Evolutionary conservation across 441 rosid genomes (phyloP), one percentile per base, ranked within the genome.

Genomic region (Rhodomyrtus psidioides): DNA sequence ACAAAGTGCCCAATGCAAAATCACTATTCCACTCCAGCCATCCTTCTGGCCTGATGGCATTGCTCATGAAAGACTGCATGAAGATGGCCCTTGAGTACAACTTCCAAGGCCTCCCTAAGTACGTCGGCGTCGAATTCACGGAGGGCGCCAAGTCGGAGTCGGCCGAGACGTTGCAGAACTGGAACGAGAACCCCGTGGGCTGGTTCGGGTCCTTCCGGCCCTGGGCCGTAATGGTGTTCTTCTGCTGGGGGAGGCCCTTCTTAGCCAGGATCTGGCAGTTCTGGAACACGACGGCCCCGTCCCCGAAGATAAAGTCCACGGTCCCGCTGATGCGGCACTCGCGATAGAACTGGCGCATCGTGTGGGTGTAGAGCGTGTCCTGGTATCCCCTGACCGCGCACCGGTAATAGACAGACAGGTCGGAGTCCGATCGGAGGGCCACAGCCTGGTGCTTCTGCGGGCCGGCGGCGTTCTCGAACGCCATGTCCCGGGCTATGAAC

Each of bases 31-130:
- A 95, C 90, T 95, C 97, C 0, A 96, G 94, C 99, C 99, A 97
- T 9, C 99, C 99, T 83, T 92, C 92, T 0, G 99, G 96, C 82
- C 92, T 92, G 60, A 97, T 88, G 2, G 81, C 93, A 56, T 88
- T 51, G 83, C 93, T 90, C 74, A 97, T 83, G 84, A 92, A 92
- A 3, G 96, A 92, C 65, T 94, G 93, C 93, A 97, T 92, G 83
- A 96, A 70, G 9, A 97, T 74, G 28, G 98, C 91, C 87, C 99
- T 94, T 6, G 99, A 97, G 81, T 87, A 94, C 6, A 84, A 85
- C 89, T 97, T 97, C 99, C 99, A 97, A 5, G 99, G 99, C 84
- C 99, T 88, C 3, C 99, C 99, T 3, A 97, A 92, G 88, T 89
- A 97, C 28, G 98, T 88, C 55, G 86, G 59, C 19, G 97, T 92